These are phyloP conservation scores for Alternaria brassicicola DNA, from an alignment of 2,329 filamentous ascomycete genomes.

Conservation along the genomic window DNA sequence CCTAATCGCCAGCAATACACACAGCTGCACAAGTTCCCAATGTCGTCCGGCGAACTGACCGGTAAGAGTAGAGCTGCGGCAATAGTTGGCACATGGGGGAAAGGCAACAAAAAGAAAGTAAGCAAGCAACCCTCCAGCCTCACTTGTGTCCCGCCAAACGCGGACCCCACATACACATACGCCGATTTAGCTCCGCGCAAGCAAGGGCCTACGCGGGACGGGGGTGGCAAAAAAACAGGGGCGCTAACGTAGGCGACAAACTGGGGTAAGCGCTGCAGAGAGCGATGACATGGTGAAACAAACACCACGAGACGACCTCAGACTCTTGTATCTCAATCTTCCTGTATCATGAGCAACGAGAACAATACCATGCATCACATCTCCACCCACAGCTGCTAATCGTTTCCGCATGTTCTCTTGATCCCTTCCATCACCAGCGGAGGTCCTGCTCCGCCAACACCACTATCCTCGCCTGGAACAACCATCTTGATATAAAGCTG, in stretches of 20 bases:
- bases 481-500: not conserved
- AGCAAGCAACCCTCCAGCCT: slow-evolving; percentile 19
- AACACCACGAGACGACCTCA: no score
- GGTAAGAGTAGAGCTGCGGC: slow-evolving; percentile 10
- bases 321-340: not conserved
- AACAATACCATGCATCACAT: not conserved
- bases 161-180: slow-evolving; percentile 6
- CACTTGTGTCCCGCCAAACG: slow-evolving; percentile 16
- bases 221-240: not conserved
- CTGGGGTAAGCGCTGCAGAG: slow-evolving; percentile 10
- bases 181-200: not conserved
- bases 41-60: slow-evolving; percentile 9
- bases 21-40: not conserved
- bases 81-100: slow-evolving; percentile 1
- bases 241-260: slow-evolving; percentile 10
- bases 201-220: slow-evolving; percentile 12
- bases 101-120: slow-evolving; percentile 13
- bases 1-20: not conserved
- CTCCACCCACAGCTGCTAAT: not conserved
- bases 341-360: not conserved
- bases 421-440: not conserved
- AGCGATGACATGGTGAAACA: no score
- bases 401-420: not conserved
- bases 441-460: not conserved
- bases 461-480: no score